A percentile compares a stretch with the other conserved stretches of the same genome.
These are phyloP conservation scores for Pichia membranifaciens DNA, from an alignment of 805 yeast species.

Conservation along the genomic window DNA sequence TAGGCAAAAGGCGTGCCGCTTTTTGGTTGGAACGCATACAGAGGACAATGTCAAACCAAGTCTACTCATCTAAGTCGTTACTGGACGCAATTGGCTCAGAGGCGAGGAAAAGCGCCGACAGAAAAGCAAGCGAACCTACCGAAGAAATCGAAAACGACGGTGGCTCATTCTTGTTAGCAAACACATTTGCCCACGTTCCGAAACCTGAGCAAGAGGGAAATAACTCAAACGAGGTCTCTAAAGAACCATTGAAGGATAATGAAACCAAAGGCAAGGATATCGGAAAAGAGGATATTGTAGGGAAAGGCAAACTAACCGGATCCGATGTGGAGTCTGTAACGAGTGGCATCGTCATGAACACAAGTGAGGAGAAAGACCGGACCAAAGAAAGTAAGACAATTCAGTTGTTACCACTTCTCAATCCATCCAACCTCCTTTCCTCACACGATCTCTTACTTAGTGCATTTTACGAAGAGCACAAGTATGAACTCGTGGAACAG, in stretches of 20 bases:
- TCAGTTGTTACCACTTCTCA: slow-evolving; percentile 18
- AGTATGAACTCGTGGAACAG: not conserved
- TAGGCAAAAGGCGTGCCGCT: too few relatives aligned
- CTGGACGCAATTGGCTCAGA: slow-evolving; percentile 4
- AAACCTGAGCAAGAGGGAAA: not conserved
- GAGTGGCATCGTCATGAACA: not conserved
- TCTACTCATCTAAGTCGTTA: slow-evolving; percentile 7
- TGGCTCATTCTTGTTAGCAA: slow-evolving; percentile 3
- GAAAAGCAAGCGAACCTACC: not conserved
- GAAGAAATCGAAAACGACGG: not conserved
- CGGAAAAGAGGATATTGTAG: not conserved
- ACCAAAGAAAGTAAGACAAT: slow-evolving; percentile 12
- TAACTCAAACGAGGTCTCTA: not conserved
- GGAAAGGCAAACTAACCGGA: not conserved
- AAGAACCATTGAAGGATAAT: not conserved
- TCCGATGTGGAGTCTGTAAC: not conserved
- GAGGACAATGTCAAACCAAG: not conserved
- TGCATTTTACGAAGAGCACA: slow-evolving; percentile 12
- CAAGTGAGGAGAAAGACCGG: not conserved
- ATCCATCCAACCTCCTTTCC: slow-evolving; percentile 25
- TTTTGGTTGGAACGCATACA: too few relatives aligned
- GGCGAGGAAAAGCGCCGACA: not conserved
- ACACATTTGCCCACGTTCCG: slow-evolving; percentile 3
- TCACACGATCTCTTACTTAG: slow-evolving; percentile 16
- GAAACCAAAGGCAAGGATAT: not conserved